Percentiles rank a stretch among this genome's conserved stretches.
Conservation (phyloP, 495 filamentous ascomycete species). For the Niebla homalea region DNA sequence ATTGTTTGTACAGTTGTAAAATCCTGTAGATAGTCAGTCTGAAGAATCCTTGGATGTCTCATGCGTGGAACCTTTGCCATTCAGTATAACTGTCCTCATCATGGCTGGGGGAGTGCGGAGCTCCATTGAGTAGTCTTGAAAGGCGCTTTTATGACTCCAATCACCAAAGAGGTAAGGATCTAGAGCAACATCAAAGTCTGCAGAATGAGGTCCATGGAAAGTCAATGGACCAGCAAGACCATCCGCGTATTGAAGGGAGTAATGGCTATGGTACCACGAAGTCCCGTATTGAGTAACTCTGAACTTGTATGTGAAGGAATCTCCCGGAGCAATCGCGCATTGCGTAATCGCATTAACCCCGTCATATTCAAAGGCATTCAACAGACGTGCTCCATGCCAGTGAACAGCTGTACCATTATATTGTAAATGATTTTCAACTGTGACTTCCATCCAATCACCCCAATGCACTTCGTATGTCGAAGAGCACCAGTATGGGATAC, state of each 20-base stretch:
- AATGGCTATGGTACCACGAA: slow-evolving; percentile 48
- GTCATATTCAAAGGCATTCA: slow-evolving; percentile 3
- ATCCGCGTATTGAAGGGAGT: slow-evolving; percentile 35
- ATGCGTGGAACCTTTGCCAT: slow-evolving; percentile 28
- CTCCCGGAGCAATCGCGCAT: slow-evolving; percentile 19
- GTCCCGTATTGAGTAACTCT: slow-evolving; percentile 41
- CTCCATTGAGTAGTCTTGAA: slow-evolving; percentile 7
- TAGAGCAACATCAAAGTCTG: slow-evolving; percentile 45
- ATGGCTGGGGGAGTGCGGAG: not conserved
- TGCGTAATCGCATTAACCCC: not conserved
- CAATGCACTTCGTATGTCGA: not conserved
- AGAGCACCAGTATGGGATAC: too few relatives aligned
- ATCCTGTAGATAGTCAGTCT: not conserved
- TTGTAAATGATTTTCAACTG: slow-evolving; percentile 12
- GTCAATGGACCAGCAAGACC: slow-evolving; percentile 25
- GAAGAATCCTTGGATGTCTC: not conserved
- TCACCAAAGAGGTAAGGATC: slow-evolving; percentile 33
- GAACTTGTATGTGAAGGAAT: slow-evolving; percentile 33
- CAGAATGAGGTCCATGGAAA: slow-evolving; percentile 27
- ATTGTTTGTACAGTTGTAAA: slow-evolving; percentile 1
- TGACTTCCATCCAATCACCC: slow-evolving; percentile 16
- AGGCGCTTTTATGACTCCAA: slow-evolving; percentile 19
- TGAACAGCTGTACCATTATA: slow-evolving; percentile 10
- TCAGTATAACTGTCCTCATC: slow-evolving; percentile 33
- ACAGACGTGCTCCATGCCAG: slow-evolving; percentile 4